Evolutionary conservation across 2,329 filamentous ascomycete species (phyloP), one percentile per base, ranked within the genome.

Genomic region (Tricladium varicosporioides): DNA sequence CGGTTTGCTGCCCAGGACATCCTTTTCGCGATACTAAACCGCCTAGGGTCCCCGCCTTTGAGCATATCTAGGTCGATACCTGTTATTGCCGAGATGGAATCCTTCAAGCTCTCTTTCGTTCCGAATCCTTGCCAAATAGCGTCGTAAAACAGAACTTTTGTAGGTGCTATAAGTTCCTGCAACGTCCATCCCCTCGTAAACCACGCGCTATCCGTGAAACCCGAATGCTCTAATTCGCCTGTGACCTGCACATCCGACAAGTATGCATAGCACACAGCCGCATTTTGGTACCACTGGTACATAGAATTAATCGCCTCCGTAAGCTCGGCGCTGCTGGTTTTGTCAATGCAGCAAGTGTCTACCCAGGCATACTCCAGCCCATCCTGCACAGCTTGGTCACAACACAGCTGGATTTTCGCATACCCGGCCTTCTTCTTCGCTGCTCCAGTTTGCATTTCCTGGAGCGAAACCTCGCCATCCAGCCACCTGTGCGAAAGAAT

Each of bases 401-500:
- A 48, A 19, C 10, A 40, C 11, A 18, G 9, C 18, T 14, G 40
- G 31, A 48, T 48, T 31, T 54, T 48, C 2, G 7, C 33, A 33
- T 33, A 54, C 4, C 43, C 52, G n/a, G 16, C 16, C 22, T 36
- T 31, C 16, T 15, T n/a, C 8, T 7, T 18, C 11, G 19, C 27
- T 15, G 14, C 5, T 13, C 11, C n/a, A 14, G 5, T 10, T n/a
- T 32, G 5, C 16, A 69, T 60, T 40, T 71, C 68, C 31, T 60
- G 50, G 36, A 67, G 63, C 0, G 63, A 54, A 8, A 71, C 65
- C 56, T 72, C 70, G 2, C 63, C 67, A 1, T 63, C 48, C 5
- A 55, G 63, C 70, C 70, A 71, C 5, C 60, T 68, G 50, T 72
- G 70, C 7, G 68, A 71, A 14, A 72, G 60, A 8, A 71, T 70